Conservation (phyloP, 1,284 basidiomycete genomes). For the Malassezia psittaci region DNA sequence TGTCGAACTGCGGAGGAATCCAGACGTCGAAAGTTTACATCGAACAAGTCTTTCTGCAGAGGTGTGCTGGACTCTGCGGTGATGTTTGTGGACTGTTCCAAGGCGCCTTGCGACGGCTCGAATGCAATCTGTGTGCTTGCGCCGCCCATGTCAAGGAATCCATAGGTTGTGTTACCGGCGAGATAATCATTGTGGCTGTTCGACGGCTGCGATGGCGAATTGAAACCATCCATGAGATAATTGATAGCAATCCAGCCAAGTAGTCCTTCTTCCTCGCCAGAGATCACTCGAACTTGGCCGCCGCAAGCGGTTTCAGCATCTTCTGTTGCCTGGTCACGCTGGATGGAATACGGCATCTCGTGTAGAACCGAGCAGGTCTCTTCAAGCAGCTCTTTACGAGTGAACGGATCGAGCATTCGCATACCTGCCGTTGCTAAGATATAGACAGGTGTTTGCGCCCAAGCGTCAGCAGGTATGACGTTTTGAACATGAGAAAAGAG, state of each 20-base stretch:
- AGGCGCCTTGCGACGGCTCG: slow-evolving; percentile 53
- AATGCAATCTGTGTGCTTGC: slow-evolving; percentile 98
- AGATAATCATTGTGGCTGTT: neutral
- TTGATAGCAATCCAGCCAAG: slow-evolving; percentile 98
- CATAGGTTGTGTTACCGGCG: slow-evolving; percentile 62
- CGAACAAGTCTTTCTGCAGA: slow-evolving; percentile 49
- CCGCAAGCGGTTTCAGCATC: slow-evolving; percentile 52
- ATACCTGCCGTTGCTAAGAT: slow-evolving; percentile 94
- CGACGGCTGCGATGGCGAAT: slow-evolving; percentile 18
- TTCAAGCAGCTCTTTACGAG: slow-evolving; percentile 64
- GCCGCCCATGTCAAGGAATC: slow-evolving; percentile 98
- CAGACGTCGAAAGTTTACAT: slow-evolving; percentile 70
- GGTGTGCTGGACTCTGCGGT: neutral
- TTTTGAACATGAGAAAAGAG: slow-evolving; percentile 71
- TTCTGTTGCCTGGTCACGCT: neutral
- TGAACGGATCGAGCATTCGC: slow-evolving; percentile 66
- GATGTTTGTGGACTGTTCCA: slow-evolving; percentile 46
- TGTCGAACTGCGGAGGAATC: slow-evolving; percentile 78
- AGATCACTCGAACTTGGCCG: slow-evolving; percentile 82
- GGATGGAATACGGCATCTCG: slow-evolving; percentile 34
- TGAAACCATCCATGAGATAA: slow-evolving; percentile 96
- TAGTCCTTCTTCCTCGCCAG: slow-evolving; percentile 92
- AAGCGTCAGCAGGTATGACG: slow-evolving; percentile 73
- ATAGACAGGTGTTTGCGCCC: slow-evolving; percentile 76
- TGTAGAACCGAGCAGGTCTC: slow-evolving; percentile 68